These are phyloP conservation scores for Microsporum audouinii DNA, from an alignment of 2,329 filamentous ascomycete species.

Conservation along the genomic window DNA sequence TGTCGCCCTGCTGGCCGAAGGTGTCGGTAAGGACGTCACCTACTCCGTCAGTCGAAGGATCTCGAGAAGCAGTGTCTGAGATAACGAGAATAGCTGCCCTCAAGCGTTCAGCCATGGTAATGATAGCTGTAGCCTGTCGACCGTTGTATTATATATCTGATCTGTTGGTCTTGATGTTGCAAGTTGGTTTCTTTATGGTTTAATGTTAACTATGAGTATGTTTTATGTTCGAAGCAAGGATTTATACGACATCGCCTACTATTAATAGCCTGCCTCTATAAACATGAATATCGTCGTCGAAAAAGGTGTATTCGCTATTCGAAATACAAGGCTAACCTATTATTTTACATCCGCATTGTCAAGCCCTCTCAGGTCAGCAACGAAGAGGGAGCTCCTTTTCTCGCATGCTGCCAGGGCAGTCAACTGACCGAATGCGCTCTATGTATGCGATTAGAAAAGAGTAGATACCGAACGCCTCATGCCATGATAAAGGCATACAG, in stretches of 20 bases:
- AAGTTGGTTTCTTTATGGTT: background rate
- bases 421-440: constrained; percentile 17
- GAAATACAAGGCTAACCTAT: constrained; percentile 4
- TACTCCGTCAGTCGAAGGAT: constrained; percentile 68
- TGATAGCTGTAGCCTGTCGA: constrained; percentile 3
- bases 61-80: constrained; percentile 75
- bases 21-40: constrained; percentile 55
- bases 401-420: constrained; percentile 13
- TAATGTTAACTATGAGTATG: no score
- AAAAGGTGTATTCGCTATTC: background rate
- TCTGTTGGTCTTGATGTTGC: background rate
- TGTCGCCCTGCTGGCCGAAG: constrained; percentile 52
- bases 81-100: constrained; percentile 72
- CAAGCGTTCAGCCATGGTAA: constrained; percentile 36
- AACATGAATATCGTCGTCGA: background rate
- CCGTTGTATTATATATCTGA: background rate
- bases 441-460: constrained; percentile 8
- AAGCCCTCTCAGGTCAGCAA: background rate
- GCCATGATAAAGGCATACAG: constrained; percentile 17
- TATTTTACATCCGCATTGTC: constrained; percentile 4
- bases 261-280: background rate
- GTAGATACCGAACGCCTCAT: constrained; percentile 6
- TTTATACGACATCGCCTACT: background rate
- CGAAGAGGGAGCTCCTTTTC: background rate
- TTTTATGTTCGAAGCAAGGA: background rate